Evolutionary conservation across 1,284 basidiomycete genomes (phyloP).

Genomic region (Melanopsichium pennsylvanicum): DNA sequence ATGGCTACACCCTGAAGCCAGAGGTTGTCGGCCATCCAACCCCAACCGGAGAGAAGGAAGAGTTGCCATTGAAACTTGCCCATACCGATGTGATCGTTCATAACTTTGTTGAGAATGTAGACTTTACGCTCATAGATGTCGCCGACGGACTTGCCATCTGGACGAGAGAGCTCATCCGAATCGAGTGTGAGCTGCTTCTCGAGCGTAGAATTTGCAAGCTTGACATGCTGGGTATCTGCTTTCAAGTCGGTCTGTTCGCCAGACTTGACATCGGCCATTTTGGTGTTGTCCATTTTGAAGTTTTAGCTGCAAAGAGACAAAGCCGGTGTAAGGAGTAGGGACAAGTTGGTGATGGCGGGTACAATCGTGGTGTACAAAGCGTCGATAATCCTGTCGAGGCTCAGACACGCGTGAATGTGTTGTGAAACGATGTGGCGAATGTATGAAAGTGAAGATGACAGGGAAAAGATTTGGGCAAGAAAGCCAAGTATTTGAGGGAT

Average conservation of each 20-base stretch:
- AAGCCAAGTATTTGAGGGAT: no score
- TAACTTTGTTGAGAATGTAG: conserved; percentile 63
- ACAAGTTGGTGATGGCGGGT: no score
- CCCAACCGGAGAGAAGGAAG: conserved; percentile 54
- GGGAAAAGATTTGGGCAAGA: no score
- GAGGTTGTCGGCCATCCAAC: conserved; percentile 61
- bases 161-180: conserved; percentile 8
- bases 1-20: conserved; percentile 64
- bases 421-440: no score
- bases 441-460: no score
- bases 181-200: conserved; percentile 39
- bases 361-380: no score
- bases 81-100: conserved; percentile 64
- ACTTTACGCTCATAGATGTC: conserved; percentile 61
- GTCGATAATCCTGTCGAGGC: no score
- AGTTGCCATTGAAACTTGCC: conserved; percentile 59
- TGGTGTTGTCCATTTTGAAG: conserved; percentile 26
- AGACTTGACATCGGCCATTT: conserved; percentile 21
- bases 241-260: conserved; percentile 19
- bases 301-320: neutral
- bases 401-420: no score
- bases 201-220: conserved; percentile 21
- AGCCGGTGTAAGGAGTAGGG: no score
- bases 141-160: conserved; percentile 47
- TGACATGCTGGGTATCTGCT: conserved; percentile 19